Evolutionary conservation across 306 rosid species (phyloP), one percentile per base, ranked within the genome.

Genomic region (Calophaca sinica): DNA sequence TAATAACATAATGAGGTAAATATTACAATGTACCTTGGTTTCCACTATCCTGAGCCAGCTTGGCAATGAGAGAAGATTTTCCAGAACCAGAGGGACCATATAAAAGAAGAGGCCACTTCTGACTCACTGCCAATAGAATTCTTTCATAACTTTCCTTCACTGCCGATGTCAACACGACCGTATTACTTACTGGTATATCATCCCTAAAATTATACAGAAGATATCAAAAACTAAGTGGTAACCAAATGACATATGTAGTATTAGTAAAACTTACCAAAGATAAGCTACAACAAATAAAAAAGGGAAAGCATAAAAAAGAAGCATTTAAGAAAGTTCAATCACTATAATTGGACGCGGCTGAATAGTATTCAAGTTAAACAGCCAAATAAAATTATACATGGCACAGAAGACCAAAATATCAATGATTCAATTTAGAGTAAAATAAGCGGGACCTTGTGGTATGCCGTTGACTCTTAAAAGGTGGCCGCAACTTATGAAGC

Each of bases 41-140:
- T 60, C 82, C 80, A 67, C 90, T 82, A 64, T 86, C 85, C 61
- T 70, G 66, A 41, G 97, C 88, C 74, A 91, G 86, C 84, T 89
- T 94, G 77, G 86, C 70, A 71, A 91, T 83, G 70, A 91, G 97
- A 82, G 91, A 84, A 57, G 98, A 89, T 80, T 94, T 94, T 66
- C 98, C 98, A 55, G 93, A 74, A 46, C 98, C 98, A 36, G 91
- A 81, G 51, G 93, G 89, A 38, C 98, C 98, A 82, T 80, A 91
- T 49, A 94, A 38, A 77, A 94, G 97, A 73, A 91, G 89, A 10
- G 96, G 96, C 94, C 96, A 91, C 91, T 82, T 91, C 86, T 89
- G 94, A 84, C 81, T 84, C 31, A 88, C 77, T 9, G 98, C 94
- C 74, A 90, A 79, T 20, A 84, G 63, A 54, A 89, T 86, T 89